Percentiles rank a stretch among this genome's conserved stretches.
Evolutionary conservation across 23 red algal species (phyloP).

Genomic region (Agarophyton chilense): DNA sequence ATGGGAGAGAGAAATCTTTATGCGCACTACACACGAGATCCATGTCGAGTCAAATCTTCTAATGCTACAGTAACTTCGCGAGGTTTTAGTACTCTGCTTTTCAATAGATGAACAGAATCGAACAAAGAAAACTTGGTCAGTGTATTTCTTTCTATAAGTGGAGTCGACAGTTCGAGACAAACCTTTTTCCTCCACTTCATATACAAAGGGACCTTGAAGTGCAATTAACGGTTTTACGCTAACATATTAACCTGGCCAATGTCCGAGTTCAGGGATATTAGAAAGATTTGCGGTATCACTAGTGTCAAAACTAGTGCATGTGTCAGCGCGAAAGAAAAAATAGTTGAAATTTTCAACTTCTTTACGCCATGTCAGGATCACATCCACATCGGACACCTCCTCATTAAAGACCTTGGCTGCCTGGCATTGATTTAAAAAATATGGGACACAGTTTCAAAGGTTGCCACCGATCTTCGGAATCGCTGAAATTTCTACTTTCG

Average conservation of each 20-base stretch:
- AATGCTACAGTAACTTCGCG: too few relatives aligned
- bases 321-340: not conserved
- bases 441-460: not conserved
- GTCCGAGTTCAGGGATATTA: not conserved
- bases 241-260: not conserved
- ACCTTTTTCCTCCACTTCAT: slow-evolving; percentile 25
- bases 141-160: not conserved
- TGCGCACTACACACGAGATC: too few relatives aligned
- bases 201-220: not conserved
- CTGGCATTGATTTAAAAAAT: not conserved
- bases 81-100: slow-evolving; percentile 28
- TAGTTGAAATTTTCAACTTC: not conserved
- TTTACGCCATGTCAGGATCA: not conserved
- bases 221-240: not conserved
- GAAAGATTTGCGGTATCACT: not conserved
- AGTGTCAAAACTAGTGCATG: not conserved
- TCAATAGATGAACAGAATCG: not conserved
- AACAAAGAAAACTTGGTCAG: not conserved
- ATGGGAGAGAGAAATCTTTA: too few relatives aligned
- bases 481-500: not conserved
- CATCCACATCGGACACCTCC: not conserved
- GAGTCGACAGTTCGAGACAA: not conserved
- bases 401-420: not conserved
- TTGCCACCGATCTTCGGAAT: not conserved
- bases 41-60: too few relatives aligned